phyloP scores from a whole-genome alignment of 257 asterid genomes.

The Salvia splendens region DNA sequence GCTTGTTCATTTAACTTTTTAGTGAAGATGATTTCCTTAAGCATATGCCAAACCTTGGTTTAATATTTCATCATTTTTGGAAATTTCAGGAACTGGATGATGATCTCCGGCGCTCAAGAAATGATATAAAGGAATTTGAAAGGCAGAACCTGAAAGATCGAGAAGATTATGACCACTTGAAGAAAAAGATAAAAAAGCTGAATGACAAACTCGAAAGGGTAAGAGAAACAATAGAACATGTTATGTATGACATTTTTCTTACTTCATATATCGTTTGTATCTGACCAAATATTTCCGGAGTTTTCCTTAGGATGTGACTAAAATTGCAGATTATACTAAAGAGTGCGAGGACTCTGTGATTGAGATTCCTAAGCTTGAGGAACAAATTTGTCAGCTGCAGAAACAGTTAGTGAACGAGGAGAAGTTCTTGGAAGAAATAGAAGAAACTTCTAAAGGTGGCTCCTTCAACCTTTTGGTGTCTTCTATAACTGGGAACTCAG shows the following conservation, averaged over 20 bases:
- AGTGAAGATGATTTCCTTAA: background rate
- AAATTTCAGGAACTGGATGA: constrained; percentile 70
- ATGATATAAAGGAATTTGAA: constrained; percentile 89
- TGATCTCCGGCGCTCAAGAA: constrained; percentile 62
- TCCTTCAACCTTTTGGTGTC: background rate
- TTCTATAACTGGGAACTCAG: background rate
- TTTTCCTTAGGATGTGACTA: constrained; percentile 62
- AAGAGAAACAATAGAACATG: constrained; percentile 19
- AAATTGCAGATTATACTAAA: constrained; percentile 61
- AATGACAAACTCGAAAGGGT: constrained; percentile 89
- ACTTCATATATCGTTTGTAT: constrained; percentile 8
- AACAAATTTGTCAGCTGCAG: constrained; percentile 68
- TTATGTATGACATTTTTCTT: background rate
- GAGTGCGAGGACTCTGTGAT: constrained; percentile 72
- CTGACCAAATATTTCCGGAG: constrained; percentile 8
- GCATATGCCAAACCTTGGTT: background rate
- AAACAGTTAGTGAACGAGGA: constrained; percentile 69
- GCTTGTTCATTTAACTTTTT: background rate
- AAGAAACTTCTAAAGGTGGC: constrained; percentile 76
- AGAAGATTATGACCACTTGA: constrained; percentile 81
- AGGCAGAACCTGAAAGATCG: constrained; percentile 88
- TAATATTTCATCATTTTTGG: constrained; percentile 8
- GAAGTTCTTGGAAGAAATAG: constrained; percentile 72
- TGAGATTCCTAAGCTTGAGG: constrained; percentile 82
- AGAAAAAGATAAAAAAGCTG: constrained; percentile 80